Conservation (phyloP, 2,329 filamentous ascomycete genomes). For the Fusarium equiseti region DNA sequence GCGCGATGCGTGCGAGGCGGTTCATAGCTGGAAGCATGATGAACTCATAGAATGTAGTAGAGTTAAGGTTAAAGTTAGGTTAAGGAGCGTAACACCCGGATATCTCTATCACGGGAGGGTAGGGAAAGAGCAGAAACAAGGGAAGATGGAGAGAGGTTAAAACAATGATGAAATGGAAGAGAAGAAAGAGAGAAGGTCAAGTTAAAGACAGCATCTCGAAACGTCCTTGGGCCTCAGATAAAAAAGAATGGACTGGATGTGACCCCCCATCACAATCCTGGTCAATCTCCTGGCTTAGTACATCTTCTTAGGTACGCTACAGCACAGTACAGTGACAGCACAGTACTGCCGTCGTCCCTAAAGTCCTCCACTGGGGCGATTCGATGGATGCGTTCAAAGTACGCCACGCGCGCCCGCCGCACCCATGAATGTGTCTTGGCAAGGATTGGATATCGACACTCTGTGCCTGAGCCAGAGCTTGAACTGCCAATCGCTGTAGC, state of each 20-base stretch:
- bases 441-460: conserved; percentile 17
- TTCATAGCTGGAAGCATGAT: conserved; percentile 41
- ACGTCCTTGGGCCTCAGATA: conserved; percentile 25
- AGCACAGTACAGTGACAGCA: background rate
- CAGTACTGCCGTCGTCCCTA: background rate
- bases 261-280: conserved; percentile 25
- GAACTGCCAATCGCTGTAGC: conserved; percentile 17
- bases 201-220: conserved; percentile 20
- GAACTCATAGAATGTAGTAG: conserved; percentile 21
- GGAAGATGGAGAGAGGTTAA: background rate
- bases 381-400: conserved; percentile 33
- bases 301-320: background rate
- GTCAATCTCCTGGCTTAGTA: conserved; percentile 5
- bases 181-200: background rate
- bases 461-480: background rate
- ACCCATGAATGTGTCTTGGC: conserved; percentile 18
- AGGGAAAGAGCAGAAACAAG: conserved; percentile 5
- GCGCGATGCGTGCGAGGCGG: conserved; percentile 42
- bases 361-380: conserved; percentile 31
- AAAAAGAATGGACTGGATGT: conserved; percentile 26
- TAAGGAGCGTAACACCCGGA: conserved; percentile 36
- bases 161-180: conserved; percentile 15
- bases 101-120: conserved; percentile 31
- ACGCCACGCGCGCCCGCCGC: conserved; percentile 28
- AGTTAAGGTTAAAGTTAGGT: background rate